Base-by-base conservation (phyloP, 1,284 basidiomycete genomes). In the Cutaneotrichosporon spelunceum region DNA sequence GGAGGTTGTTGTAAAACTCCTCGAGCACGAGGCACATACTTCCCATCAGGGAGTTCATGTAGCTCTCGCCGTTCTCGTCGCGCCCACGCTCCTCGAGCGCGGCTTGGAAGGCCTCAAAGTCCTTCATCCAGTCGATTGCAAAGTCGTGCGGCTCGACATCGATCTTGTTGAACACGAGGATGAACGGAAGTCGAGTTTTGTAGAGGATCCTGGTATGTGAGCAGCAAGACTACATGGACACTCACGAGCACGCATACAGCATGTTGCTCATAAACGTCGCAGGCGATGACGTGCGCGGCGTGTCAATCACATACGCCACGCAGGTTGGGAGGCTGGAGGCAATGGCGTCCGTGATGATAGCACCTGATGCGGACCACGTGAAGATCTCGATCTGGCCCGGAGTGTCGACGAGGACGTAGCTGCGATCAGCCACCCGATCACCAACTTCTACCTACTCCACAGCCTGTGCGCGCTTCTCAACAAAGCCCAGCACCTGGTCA, bases 191-290 rank as follows among this genome's bases (percentile, higher is more conserved):
- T 67, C 93, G 91, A 3, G 94, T 97, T 81, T 99, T 99, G 84
- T 99, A 99, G 27, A 99, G 82, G 68, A 99, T 99, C 68, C 93
- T 95, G 67, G 26, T 14, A 48, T 34, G 27, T 29, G 50, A 8
- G 14, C 3, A 52, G 14, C 26, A 13, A n/a, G 19, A 8, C 11
- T 23, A 4, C 13, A 8, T 6, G n/a, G 52, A 14, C 49, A 79
- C 86, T 67, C 64, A 89, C 90, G 90, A 93, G 84, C 96, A 99
- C 0, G 96, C 96, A 73, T 99, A 99, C 55, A 99, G 84, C 96
- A 99, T 99, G 79, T 99, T 99, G 57, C 89, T 93, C 96, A 99
- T 99, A 79, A 99, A 99, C 0, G 96, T 99, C 7, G 95, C 93
- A 0, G 96, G 96, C 0, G 93, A 88, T 0, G 89, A 89, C 11